Percentiles rank a stretch among this genome's conserved stretches.
Evolutionary conservation across 2,329 filamentous ascomycete species (phyloP).

Genomic region (Apiospora rasikravindrae): DNA sequence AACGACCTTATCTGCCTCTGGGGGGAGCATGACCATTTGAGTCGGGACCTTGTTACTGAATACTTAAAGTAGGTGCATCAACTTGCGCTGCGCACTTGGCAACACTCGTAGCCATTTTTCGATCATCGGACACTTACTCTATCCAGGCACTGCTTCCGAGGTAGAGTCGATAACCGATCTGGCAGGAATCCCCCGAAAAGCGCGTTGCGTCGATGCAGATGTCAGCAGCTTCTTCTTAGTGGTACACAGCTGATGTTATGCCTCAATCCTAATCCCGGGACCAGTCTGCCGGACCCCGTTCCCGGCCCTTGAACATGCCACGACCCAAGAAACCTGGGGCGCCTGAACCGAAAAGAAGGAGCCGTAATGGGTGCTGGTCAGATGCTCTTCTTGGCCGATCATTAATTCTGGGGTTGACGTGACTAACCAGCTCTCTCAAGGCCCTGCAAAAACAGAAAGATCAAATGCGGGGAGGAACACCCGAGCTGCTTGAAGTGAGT

Average conservation of each 20-base stretch:
- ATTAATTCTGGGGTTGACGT: conserved; percentile 8
- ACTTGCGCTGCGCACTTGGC: background rate
- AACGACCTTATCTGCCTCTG: conserved; percentile 13
- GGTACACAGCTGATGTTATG: background rate
- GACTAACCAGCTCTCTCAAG: conserved; percentile 46
- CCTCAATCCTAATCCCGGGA: conserved; percentile 11
- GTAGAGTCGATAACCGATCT: background rate
- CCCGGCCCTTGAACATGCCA: conserved; percentile 40
- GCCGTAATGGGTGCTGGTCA: conserved; percentile 53
- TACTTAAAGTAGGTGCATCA: background rate
- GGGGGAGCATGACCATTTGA: conserved; percentile 7
- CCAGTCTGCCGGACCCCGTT: conserved; percentile 26
- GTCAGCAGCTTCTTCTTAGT: background rate
- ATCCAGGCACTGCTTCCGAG: background rate
- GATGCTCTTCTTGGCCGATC: conserved; percentile 26
- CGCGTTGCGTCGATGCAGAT: background rate
- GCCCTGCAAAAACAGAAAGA: conserved; percentile 80
- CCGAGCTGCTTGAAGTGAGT: conserved; percentile 69
- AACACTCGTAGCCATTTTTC: background rate
- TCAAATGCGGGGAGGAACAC: conserved; percentile 82
- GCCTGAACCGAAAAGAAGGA: conserved; percentile 50
- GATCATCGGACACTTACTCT: background rate
- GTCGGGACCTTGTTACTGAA: background rate
- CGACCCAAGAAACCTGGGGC: conserved; percentile 49
- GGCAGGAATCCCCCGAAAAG: background rate